Percentiles rank a stretch among this genome's conserved stretches.
Conservation (phyloP, 2,329 filamentous ascomycete genomes). For the Canariomyces notabilis region DNA sequence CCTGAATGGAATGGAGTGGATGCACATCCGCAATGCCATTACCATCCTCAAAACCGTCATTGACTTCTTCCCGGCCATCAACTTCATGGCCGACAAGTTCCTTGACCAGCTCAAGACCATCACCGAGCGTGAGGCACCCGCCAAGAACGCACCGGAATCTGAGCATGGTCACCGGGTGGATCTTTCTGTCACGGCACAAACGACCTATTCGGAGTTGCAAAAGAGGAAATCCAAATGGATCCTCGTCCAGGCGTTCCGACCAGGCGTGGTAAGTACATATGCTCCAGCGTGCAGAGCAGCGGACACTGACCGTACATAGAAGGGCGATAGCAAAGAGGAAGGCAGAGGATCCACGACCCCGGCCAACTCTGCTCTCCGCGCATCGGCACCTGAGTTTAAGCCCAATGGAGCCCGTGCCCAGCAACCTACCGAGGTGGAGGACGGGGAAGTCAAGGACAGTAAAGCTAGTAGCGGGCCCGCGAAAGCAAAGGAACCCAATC, state of each 20-base stretch:
- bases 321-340: conserved; percentile 35
- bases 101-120: conserved; percentile 62
- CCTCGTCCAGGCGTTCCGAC: conserved; percentile 67
- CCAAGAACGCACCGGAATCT: conserved; percentile 38
- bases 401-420: conserved; percentile 33
- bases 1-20: conserved; percentile 80
- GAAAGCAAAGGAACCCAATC: conserved; percentile 20
- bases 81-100: conserved; percentile 74
- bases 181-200: conserved; percentile 67
- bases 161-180: conserved; percentile 62
- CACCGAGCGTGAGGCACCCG: conserved; percentile 52
- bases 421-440: conserved; percentile 53
- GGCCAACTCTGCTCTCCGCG: conserved; percentile 43
- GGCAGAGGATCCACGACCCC: conserved; percentile 27
- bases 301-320: conserved; percentile 37
- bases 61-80: conserved; percentile 79
- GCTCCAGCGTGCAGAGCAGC: not conserved
- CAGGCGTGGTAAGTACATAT: conserved; percentile 51
- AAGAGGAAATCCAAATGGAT: conserved; percentile 65
- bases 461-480: conserved; percentile 31
- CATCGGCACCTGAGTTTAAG: conserved; percentile 61
- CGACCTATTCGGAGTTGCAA: conserved; percentile 64
- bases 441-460: conserved; percentile 66
- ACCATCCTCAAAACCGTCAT: conserved; percentile 78
- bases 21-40: conserved; percentile 95